These are phyloP conservation scores for Urostyla sp. DNA, from an alignment of 73 alveolate species.

Conservation along the genomic window DNA sequence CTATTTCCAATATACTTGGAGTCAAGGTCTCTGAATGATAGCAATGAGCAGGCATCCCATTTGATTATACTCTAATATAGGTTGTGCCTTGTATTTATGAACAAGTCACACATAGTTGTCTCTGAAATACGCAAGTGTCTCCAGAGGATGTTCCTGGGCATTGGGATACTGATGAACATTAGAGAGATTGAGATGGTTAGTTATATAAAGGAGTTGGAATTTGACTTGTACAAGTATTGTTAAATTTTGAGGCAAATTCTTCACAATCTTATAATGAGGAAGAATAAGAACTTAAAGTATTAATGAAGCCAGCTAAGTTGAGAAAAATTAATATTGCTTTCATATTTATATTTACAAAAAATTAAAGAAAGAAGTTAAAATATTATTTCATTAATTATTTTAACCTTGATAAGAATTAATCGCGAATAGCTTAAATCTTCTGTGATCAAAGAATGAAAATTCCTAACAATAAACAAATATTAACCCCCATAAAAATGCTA, in stretches of 20 bases:
- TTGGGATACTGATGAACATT: too few species aligned
- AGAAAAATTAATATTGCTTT: background rate
- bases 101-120: slow-evolving; percentile 1
- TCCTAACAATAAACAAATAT: slow-evolving; percentile 62
- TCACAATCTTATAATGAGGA: too few species aligned
- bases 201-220: too few species aligned
- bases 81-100: background rate
- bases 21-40: background rate
- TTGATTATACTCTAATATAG: background rate
- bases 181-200: too few species aligned
- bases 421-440: slow-evolving; percentile 57
- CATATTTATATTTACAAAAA: background rate
- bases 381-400: slow-evolving; percentile 42
- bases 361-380: background rate
- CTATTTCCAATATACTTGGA: background rate
- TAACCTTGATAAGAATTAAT: slow-evolving; percentile 55
- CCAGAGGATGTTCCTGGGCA: slow-evolving; percentile 6
- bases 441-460: slow-evolving; percentile 45
- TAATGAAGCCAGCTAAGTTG: too few species aligned
- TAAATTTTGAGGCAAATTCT: too few species aligned
- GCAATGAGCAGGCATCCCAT: slow-evolving; percentile 25
- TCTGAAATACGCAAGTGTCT: slow-evolving; percentile 20
- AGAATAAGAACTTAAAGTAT: too few species aligned
- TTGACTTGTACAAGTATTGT: too few species aligned
- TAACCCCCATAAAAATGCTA: slow-evolving; percentile 69